phyloP scores from a whole-genome alignment of 106 monocot genomes.

The Vanilla planifolia region DNA sequence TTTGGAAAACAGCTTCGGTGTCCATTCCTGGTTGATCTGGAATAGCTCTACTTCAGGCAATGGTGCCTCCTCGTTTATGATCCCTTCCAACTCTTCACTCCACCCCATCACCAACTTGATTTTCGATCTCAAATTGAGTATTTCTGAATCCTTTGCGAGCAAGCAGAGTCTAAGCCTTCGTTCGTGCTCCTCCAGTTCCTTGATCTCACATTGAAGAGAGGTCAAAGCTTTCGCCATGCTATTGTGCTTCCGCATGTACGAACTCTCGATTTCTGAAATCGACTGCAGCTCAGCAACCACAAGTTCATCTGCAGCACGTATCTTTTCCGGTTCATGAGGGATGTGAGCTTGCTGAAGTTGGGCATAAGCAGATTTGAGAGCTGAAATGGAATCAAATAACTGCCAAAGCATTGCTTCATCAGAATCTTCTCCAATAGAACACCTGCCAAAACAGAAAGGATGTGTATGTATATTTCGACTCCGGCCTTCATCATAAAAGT shows the following conservation, averaged over 20 bases:
- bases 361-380: slow-evolving; percentile 72
- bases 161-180: neutral
- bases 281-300: slow-evolving; percentile 69
- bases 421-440: neutral
- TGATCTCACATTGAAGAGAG: slow-evolving; percentile 29
- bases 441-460: neutral
- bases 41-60: slow-evolving; percentile 31
- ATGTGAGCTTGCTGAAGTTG: slow-evolving; percentile 82
- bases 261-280: slow-evolving; percentile 69
- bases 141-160: slow-evolving; percentile 8
- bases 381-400: slow-evolving; percentile 29
- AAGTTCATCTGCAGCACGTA: slow-evolving; percentile 69
- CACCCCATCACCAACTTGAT: slow-evolving; percentile 37
- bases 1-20: slow-evolving; percentile 49
- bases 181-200: slow-evolving; percentile 1
- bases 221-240: slow-evolving; percentile 35
- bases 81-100: slow-evolving; percentile 56
- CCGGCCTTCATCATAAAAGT: neutral
- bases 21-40: slow-evolving; percentile 55
- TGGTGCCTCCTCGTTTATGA: slow-evolving; percentile 51
- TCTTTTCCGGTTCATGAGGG: slow-evolving; percentile 75
- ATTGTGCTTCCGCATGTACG: slow-evolving; percentile 37
- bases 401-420: neutral
- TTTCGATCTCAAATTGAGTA: neutral
- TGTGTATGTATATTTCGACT: slow-evolving; percentile 2